These are phyloP conservation scores for Penicillium maclennaniae DNA, from an alignment of 495 filamentous ascomycete genomes.

Conservation along the genomic window DNA sequence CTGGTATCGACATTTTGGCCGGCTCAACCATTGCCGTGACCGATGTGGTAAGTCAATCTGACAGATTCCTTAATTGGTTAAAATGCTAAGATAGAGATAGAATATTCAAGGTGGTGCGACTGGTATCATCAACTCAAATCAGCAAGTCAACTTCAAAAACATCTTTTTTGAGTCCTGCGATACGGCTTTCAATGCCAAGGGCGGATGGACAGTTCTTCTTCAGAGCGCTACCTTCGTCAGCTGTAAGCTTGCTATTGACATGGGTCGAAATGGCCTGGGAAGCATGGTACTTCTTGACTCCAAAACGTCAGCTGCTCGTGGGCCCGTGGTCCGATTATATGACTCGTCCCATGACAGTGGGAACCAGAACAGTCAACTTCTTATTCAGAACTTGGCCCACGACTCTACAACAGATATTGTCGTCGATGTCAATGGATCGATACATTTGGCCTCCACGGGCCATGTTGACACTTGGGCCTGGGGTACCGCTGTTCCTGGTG, in stretches of 20 bases:
- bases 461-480: constrained; percentile 42
- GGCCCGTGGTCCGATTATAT: constrained; percentile 46
- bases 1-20: constrained; percentile 42
- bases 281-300: constrained; percentile 50
- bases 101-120: constrained; percentile 47
- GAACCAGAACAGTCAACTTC: constrained; percentile 30
- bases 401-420: constrained; percentile 28
- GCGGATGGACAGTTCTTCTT: constrained; percentile 40
- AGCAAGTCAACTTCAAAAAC: constrained; percentile 52
- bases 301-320: constrained; percentile 40
- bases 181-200: constrained; percentile 35
- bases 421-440: constrained; percentile 26
- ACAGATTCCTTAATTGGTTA: neutral
- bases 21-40: constrained; percentile 46
- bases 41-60: constrained; percentile 38
- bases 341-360: constrained; percentile 37
- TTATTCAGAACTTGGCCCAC: constrained; percentile 36
- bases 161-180: constrained; percentile 39
- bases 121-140: constrained; percentile 46
- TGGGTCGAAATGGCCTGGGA: constrained; percentile 38
- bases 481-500: constrained; percentile 32
- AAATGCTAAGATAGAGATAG: constrained; percentile 24
- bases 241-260: constrained; percentile 32
- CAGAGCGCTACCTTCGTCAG: constrained; percentile 34
- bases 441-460: constrained; percentile 46